Base-by-base conservation (phyloP, 2,329 filamentous ascomycete species). In the Pseudogymnoascus sp. region DNA sequence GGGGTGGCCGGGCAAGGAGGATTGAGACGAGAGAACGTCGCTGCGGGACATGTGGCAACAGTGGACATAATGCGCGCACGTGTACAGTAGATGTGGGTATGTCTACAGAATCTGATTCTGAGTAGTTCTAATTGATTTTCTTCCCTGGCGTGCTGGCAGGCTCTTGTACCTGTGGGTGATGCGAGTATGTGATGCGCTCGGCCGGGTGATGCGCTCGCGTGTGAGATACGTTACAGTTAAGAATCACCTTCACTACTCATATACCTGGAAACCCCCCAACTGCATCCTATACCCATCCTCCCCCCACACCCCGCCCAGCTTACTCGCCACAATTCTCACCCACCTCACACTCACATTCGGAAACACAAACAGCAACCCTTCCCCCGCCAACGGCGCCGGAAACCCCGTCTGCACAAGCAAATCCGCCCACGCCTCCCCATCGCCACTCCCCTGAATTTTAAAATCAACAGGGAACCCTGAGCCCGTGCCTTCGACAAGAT, bases 281-380 rank as follows among this genome's bases (percentile, higher is more conserved):
- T 64, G 63, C 19, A 64, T 60, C 3, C 61, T 28, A 60, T 62
- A 64, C 15, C 60, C 52, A 37, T 21, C 15, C 21, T 61, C 61
- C 1, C 23, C 45, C 2, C 57, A 52, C 3, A 61, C 58, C 2
- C 63, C 63, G 1, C 60, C 34, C 8, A 64, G 35, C 28, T 30
- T 57, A n/a, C 60, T 63, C 8, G 60, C 63, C 33, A 34, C 19
- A 41, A 63, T 33, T 8, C 45, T 61, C 23, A 64, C 45, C 39
- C 58, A 63, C 19, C 61, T 48, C 8, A 26, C 60, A 9, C 57
- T 30, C 28, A 26, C 34, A 34, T 34, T 35, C 4, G 33, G 38
- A 45, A 64, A 63, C 2, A 52, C 57, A 30, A 64, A 63, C 4
- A 62, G 59, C 58, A 63, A 35, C 3, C 60, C 63, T 5, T 63